These are phyloP conservation scores for Pseudodiploospora longispora DNA, from an alignment of 2,329 filamentous ascomycete genomes.

Conservation along the genomic window DNA sequence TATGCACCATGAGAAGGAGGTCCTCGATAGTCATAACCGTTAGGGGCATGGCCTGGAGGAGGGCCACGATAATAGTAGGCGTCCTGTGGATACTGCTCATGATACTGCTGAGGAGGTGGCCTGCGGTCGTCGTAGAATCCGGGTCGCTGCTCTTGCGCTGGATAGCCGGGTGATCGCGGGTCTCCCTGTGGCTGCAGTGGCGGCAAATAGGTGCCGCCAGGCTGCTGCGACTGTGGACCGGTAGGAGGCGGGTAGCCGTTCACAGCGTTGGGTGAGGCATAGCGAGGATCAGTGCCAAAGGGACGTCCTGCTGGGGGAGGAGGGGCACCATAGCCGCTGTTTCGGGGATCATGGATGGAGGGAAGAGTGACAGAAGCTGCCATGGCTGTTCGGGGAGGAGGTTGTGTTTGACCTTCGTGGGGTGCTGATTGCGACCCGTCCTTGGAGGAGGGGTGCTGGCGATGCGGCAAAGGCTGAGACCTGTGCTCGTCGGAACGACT, in stretches of 20 bases:
- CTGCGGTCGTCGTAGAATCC: constrained; percentile 29
- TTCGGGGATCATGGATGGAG: constrained; percentile 40
- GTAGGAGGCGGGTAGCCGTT: constrained; percentile 39
- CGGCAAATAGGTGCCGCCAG: constrained; percentile 24
- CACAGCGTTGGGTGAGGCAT: constrained; percentile 34
- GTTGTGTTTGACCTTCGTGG: constrained; percentile 3
- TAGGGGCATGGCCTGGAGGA: constrained; percentile 22
- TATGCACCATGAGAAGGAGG: constrained; percentile 21
- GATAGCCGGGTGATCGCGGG: constrained; percentile 26
- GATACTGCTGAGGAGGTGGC: constrained; percentile 22
- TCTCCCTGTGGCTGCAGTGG: constrained; percentile 30
- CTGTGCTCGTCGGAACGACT: constrained; percentile 31
- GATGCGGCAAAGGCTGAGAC: constrained; percentile 33
- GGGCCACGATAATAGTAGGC: constrained; percentile 26
- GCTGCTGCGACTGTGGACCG: constrained; percentile 20
- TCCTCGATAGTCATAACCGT: constrained; percentile 19
- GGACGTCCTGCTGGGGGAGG: constrained; percentile 23
- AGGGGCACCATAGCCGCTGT: constrained; percentile 25
- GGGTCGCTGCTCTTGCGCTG: constrained; percentile 31
- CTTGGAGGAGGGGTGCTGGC: constrained; percentile 25
- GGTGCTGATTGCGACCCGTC: constrained; percentile 29
- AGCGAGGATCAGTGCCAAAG: constrained; percentile 28
- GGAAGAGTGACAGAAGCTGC: constrained; percentile 39
- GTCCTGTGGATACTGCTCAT: constrained; percentile 26
- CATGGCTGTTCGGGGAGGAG: constrained; percentile 25